Evolutionary conservation across 352 stramenopile genomes (phyloP).

Genomic region (Phytophthora cajani): DNA sequence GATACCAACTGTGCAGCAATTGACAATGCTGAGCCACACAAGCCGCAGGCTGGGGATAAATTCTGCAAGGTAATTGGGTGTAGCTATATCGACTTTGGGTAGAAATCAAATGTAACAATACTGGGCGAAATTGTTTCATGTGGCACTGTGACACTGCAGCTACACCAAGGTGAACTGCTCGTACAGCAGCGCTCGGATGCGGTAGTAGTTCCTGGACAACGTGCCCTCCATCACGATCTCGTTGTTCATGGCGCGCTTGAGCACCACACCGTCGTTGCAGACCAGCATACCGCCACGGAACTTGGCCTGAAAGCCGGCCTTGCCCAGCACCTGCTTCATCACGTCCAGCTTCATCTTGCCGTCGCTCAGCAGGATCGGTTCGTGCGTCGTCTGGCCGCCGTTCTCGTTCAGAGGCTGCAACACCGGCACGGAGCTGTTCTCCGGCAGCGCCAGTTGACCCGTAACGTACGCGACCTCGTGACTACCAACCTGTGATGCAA

Average conservation of each 20-base stretch:
- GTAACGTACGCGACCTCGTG: slow-evolving; percentile 91
- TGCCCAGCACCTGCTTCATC: slow-evolving; percentile 90
- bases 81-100: not conserved
- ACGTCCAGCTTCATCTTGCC: slow-evolving; percentile 91
- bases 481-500: slow-evolving; percentile 61
- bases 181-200: slow-evolving; percentile 87
- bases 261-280: slow-evolving; percentile 89
- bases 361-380: slow-evolving; percentile 86
- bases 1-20: slow-evolving; percentile 16
- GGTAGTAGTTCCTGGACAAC: slow-evolving; percentile 88
- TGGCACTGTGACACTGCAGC: not conserved
- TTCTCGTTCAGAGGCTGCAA: slow-evolving; percentile 64
- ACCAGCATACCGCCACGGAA: slow-evolving; percentile 90
- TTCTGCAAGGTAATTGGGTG: not conserved
- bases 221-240: slow-evolving; percentile 88
- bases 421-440: slow-evolving; percentile 78
- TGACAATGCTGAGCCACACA: slow-evolving; percentile 40
- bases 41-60: slow-evolving; percentile 5
- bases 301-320: slow-evolving; percentile 89
- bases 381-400: slow-evolving; percentile 51
- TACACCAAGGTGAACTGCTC: slow-evolving; percentile 91
- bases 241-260: slow-evolving; percentile 88
- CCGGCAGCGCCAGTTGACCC: slow-evolving; percentile 66
- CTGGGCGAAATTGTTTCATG: not conserved
- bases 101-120: not conserved